Conservation (phyloP, 805 yeast genomes). For the Pichia paraexigua region DNA sequence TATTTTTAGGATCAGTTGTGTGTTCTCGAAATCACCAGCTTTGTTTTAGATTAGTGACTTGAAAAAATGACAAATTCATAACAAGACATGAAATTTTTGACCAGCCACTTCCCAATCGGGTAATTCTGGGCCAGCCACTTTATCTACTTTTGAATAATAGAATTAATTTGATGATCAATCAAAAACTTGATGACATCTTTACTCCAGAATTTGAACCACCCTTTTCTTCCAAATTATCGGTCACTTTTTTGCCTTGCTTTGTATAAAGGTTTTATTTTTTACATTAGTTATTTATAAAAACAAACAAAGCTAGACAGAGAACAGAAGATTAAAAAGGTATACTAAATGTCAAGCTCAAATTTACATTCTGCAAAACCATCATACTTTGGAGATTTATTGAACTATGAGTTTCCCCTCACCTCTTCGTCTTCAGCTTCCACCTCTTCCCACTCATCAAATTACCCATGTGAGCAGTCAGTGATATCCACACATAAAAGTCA, state of each 20-base stretch:
- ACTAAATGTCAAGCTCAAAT: neutral
- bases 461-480: neutral
- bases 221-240: neutral
- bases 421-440: neutral
- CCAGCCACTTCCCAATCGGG: constrained; percentile 5
- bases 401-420: constrained; percentile 8
- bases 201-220: neutral
- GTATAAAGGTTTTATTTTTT: no score
- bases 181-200: neutral
- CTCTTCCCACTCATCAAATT: no score
- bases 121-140: neutral
- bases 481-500: neutral
- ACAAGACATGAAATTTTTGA: neutral
- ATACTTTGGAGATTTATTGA: constrained; percentile 10
- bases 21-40: no score
- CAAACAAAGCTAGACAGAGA: neutral
- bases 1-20: no score
- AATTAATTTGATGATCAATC: neutral
- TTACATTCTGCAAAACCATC: constrained; percentile 8
- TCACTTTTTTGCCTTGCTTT: neutral
- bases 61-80: neutral
- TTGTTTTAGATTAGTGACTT: no score
- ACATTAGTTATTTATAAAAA: no score
- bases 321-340: no score
- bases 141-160: neutral